These are phyloP conservation scores for Terana coerulea DNA, from an alignment of 768 basidiomycete genomes.

Conservation along the genomic window DNA sequence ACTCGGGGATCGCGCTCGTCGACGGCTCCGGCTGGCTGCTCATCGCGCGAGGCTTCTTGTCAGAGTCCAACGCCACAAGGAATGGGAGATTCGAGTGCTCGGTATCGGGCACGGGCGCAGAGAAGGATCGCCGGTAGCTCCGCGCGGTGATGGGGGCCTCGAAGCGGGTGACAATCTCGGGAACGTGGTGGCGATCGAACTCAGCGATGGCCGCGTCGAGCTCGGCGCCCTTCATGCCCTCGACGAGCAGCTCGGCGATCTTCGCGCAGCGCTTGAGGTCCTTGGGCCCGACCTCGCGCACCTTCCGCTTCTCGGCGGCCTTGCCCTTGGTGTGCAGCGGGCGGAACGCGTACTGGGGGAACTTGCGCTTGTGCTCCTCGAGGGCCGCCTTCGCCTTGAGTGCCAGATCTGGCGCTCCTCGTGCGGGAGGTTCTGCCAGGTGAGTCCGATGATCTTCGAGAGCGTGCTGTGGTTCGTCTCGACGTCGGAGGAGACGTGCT, in stretches of 20 bases:
- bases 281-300: constrained; percentile 60
- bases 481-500: constrained; percentile 71
- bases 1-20: constrained; percentile 5
- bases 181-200: constrained; percentile 45
- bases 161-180: constrained; percentile 67
- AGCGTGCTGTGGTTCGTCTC: constrained; percentile 82
- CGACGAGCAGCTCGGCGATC: constrained; percentile 57
- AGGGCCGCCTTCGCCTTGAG: constrained; percentile 66
- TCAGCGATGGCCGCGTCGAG: constrained; percentile 32
- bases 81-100: constrained; percentile 21
- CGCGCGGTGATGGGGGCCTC: constrained; percentile 72
- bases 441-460: constrained; percentile 81
- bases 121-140: constrained; percentile 65
- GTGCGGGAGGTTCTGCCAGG: constrained; percentile 75
- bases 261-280: constrained; percentile 61
- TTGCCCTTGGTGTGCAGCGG: constrained; percentile 51
- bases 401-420: constrained; percentile 80
- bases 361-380: constrained; percentile 72
- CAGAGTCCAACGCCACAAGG: constrained; percentile 9
- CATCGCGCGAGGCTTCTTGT: constrained; percentile 19
- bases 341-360: constrained; percentile 72
- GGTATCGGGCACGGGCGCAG: constrained; percentile 30
- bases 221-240: constrained; percentile 36
- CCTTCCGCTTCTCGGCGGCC: constrained; percentile 47
- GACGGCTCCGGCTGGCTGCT: constrained; percentile 25